These are phyloP conservation scores for Prosopis cineraria DNA, from an alignment of 306 rosid species.

Conservation along the genomic window DNA sequence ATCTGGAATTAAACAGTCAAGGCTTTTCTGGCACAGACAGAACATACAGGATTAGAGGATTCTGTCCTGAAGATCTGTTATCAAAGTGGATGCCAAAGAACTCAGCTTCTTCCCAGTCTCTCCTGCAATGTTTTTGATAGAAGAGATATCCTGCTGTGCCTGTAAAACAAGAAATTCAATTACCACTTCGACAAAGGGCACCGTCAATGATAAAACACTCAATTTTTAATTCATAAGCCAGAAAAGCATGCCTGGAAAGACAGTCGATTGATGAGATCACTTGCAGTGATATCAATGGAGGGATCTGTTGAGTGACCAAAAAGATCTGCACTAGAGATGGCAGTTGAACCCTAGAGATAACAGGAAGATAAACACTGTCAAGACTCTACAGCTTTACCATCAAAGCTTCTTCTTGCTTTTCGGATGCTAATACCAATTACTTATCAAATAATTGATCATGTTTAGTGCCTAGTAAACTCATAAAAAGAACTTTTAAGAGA, in stretches of 20 bases:
- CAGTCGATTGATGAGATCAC: conserved; percentile 71
- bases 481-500: neutral
- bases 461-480: neutral
- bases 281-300: conserved; percentile 62
- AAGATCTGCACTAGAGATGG: conserved; percentile 90
- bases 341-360: conserved; percentile 64
- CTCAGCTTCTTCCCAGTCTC: conserved; percentile 93
- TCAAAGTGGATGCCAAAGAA: conserved; percentile 78
- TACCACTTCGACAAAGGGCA: neutral
- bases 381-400: conserved; percentile 6
- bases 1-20: conserved; percentile 17
- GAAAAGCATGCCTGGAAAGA: conserved; percentile 64
- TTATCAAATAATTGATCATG: neutral
- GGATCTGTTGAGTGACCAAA: conserved; percentile 60
- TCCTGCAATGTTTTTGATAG: conserved; percentile 83
- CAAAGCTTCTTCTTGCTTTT: neutral
- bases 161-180: conserved; percentile 32
- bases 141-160: conserved; percentile 90
- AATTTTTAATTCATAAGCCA: neutral
- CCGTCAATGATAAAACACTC: neutral
- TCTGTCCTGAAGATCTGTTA: conserved; percentile 89
- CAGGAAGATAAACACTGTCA: conserved; percentile 13
- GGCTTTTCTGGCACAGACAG: conserved; percentile 27
- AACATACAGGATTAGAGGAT: conserved; percentile 62
- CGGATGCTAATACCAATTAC: neutral